Conservation (phyloP, 768 basidiomycete genomes). For the Crassisporium funariophilum region DNA sequence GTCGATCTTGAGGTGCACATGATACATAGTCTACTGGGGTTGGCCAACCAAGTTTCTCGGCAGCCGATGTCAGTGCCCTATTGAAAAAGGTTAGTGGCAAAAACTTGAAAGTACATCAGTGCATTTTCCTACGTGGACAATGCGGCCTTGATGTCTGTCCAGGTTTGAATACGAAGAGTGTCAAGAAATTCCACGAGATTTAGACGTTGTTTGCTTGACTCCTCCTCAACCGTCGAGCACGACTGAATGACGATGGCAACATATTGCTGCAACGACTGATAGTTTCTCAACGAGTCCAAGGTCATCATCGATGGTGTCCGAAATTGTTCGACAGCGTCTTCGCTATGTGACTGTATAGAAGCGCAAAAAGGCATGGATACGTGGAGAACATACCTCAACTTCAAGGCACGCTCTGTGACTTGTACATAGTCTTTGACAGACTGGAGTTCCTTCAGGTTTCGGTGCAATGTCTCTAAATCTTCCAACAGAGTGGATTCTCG, state of each 20-base stretch:
- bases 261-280: constrained; percentile 63
- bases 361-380: constrained; percentile 3
- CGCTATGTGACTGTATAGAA: constrained; percentile 40
- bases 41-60: constrained; percentile 89
- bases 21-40: constrained; percentile 64
- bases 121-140: constrained; percentile 63
- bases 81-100: constrained; percentile 6
- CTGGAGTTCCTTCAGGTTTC: constrained; percentile 74
- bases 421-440: constrained; percentile 76
- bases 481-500: constrained; percentile 71
- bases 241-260: constrained; percentile 48
- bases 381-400: constrained; percentile 60
- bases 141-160: constrained; percentile 69
- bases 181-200: constrained; percentile 65
- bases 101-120: neutral
- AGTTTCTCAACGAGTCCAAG: constrained; percentile 51
- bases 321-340: constrained; percentile 57
- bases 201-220: constrained; percentile 49
- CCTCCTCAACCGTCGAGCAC: constrained; percentile 49
- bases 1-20: constrained; percentile 50
- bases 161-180: constrained; percentile 67
- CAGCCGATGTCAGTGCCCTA: constrained; percentile 62
- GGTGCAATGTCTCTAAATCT: constrained; percentile 79
- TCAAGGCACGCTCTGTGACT: constrained; percentile 68
- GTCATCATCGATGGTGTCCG: constrained; percentile 43